A percentile compares a stretch with the other conserved stretches of the same genome.
Evolutionary conservation across 2,329 filamentous ascomycete genomes (phyloP).

Genomic region (Alternaria hordeiaustralica): DNA sequence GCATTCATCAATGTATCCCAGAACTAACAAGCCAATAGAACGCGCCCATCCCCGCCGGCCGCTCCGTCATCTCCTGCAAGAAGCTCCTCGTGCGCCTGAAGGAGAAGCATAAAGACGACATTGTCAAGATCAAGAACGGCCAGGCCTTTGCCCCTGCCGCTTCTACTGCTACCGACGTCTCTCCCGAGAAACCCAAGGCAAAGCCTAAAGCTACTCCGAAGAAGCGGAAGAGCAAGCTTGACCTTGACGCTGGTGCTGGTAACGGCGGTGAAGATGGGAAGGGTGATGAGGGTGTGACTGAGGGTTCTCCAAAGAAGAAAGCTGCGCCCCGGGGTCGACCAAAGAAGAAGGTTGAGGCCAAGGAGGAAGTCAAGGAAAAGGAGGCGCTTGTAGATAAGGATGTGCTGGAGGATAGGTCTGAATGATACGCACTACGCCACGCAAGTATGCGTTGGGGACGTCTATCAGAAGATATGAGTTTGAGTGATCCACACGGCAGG

Average conservation of each 20-base stretch:
- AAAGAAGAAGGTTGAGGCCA: slow-evolving; percentile 18
- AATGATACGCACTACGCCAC: no score
- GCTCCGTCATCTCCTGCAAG: slow-evolving; percentile 32
- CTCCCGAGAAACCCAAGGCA: background rate
- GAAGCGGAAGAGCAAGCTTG: slow-evolving; percentile 27
- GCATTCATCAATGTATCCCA: background rate
- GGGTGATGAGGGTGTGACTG: background rate
- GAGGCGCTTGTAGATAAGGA: background rate
- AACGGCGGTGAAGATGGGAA: background rate
- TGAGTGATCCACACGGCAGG: background rate
- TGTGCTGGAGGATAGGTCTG: background rate
- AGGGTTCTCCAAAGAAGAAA: slow-evolving; percentile 25
- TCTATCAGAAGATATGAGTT: background rate
- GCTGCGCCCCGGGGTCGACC: background rate
- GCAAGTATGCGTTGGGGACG: background rate
- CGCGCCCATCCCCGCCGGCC: slow-evolving; percentile 31
- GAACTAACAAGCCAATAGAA: slow-evolving; percentile 4
- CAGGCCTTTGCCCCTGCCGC: slow-evolving; percentile 1
- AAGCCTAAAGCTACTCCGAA: slow-evolving; percentile 12
- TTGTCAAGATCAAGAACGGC: slow-evolving; percentile 27
- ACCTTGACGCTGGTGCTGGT: background rate
- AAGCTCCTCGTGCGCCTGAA: slow-evolving; percentile 33
- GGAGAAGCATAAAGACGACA: slow-evolving; percentile 31
- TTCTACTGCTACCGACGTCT: background rate
- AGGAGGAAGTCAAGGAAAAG: slow-evolving; percentile 9